Percentiles rank a stretch among this genome's conserved stretches.
Conservation (phyloP, 441 rosid genomes). For the Pelargonium australe region DNA sequence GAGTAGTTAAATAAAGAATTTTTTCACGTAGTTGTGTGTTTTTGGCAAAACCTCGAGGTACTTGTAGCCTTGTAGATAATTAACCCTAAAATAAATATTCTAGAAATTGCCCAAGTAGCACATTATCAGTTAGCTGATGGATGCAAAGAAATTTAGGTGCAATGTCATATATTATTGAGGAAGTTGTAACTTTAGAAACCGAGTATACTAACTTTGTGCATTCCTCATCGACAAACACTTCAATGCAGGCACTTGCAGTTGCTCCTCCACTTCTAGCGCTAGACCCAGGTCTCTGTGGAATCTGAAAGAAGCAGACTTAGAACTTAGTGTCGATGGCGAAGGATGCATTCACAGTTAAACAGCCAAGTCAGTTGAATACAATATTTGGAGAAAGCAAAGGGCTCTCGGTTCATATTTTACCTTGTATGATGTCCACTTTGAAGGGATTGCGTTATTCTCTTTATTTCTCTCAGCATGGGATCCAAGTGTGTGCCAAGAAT, state of each 20-base stretch:
- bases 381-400: background rate
- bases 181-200: background rate
- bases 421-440: conserved; percentile 2
- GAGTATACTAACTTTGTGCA: background rate
- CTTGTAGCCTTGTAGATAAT: no score
- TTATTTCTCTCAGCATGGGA: conserved; percentile 77
- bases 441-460: conserved; percentile 68
- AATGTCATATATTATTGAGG: background rate
- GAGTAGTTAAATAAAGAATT: no score
- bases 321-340: background rate
- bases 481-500: conserved; percentile 66
- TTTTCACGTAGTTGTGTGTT: no score
- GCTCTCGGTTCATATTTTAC: background rate
- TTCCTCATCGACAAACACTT: conserved; percentile 4
- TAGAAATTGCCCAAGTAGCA: no score
- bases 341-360: background rate
- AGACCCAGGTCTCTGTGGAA: background rate
- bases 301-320: background rate
- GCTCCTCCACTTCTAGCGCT: conserved; percentile 2
- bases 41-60: no score
- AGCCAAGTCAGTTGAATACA: background rate
- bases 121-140: no score
- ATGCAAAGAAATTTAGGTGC: no score
- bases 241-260: background rate
- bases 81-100: no score